Evolutionary conservation across 2,329 filamentous ascomycete species (phyloP).

Genomic region (Fusarium redolens): DNA sequence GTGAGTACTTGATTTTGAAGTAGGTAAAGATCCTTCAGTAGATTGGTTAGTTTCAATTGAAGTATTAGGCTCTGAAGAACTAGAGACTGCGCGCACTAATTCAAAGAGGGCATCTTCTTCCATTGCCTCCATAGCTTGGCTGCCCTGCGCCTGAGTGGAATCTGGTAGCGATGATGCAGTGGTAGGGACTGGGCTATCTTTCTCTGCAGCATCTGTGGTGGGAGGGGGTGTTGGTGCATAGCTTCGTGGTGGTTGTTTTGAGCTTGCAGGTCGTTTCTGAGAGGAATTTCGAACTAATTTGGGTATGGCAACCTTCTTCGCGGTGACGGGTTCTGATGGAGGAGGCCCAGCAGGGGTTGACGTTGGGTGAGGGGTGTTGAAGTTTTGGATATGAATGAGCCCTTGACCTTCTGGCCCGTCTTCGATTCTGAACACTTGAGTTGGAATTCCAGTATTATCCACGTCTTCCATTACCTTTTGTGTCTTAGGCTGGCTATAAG

Average conservation of each 20-base stretch:
- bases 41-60: slow-evolving; percentile 35
- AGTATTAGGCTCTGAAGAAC: slow-evolving; percentile 32
- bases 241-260: slow-evolving; percentile 36
- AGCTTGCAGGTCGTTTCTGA: slow-evolving; percentile 34
- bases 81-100: slow-evolving; percentile 36
- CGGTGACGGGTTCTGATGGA: slow-evolving; percentile 36
- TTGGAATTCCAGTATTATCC: slow-evolving; percentile 51
- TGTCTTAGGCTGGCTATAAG: slow-evolving; percentile 33
- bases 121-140: slow-evolving; percentile 5
- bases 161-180: slow-evolving; percentile 18
- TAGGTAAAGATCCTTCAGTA: slow-evolving; percentile 25
- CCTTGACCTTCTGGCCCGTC: slow-evolving; percentile 51
- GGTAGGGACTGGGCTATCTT: slow-evolving; percentile 45
- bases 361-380: slow-evolving; percentile 46
- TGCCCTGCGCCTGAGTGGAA: slow-evolving; percentile 14
- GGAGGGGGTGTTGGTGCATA: slow-evolving; percentile 53
- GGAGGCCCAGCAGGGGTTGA: slow-evolving; percentile 35
- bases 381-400: slow-evolving; percentile 51
- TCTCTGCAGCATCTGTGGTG: slow-evolving; percentile 53
- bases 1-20: slow-evolving; percentile 21
- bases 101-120: slow-evolving; percentile 32
- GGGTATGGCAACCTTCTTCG: slow-evolving; percentile 24
- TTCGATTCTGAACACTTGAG: slow-evolving; percentile 58
- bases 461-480: slow-evolving; percentile 47
- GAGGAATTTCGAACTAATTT: slow-evolving; percentile 21